Conservation (phyloP, 305 asterid species). For the Fraxinus baroniana region DNA sequence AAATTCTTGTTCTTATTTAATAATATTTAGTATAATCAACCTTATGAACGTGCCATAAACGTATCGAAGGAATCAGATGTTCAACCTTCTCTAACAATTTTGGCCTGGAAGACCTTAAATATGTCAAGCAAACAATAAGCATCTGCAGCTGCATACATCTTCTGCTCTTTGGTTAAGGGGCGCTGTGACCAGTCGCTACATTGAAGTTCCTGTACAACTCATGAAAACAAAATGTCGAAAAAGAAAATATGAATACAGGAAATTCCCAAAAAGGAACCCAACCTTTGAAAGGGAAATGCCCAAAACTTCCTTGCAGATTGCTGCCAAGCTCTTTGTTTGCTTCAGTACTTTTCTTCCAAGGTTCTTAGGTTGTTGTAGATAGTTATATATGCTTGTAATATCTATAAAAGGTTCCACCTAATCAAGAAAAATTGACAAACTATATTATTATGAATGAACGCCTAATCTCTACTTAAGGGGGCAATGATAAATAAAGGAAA, state of each 20-base stretch:
- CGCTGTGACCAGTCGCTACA: conserved; percentile 98
- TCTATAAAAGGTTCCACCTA: conserved; percentile 90
- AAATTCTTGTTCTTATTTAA: background rate
- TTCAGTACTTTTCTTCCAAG: conserved; percentile 51
- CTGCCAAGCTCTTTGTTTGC: conserved; percentile 79
- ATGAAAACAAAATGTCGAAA: background rate
- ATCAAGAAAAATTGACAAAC: conserved; percentile 21
- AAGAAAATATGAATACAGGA: background rate
- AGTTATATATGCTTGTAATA: conserved; percentile 57
- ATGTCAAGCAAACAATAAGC: conserved; percentile 75
- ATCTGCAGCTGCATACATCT: conserved; percentile 81
- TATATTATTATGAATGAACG: background rate
- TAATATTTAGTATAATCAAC: background rate
- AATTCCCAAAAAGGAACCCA: background rate
- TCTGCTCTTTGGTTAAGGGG: conserved; percentile 83
- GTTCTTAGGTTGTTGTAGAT: conserved; percentile 58
- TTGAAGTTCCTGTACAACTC: conserved; percentile 68
- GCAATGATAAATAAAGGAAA: background rate
- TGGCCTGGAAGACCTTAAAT: conserved; percentile 59
- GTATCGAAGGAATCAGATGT: conserved; percentile 9
- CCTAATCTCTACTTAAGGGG: background rate
- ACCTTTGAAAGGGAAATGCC: conserved; percentile 84
- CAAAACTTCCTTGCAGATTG: conserved; percentile 71
- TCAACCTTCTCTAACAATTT: conserved; percentile 68
- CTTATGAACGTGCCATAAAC: background rate